Evolutionary conservation across 257 asterid genomes (phyloP).

Genomic region (Perilla frutescens): DNA sequence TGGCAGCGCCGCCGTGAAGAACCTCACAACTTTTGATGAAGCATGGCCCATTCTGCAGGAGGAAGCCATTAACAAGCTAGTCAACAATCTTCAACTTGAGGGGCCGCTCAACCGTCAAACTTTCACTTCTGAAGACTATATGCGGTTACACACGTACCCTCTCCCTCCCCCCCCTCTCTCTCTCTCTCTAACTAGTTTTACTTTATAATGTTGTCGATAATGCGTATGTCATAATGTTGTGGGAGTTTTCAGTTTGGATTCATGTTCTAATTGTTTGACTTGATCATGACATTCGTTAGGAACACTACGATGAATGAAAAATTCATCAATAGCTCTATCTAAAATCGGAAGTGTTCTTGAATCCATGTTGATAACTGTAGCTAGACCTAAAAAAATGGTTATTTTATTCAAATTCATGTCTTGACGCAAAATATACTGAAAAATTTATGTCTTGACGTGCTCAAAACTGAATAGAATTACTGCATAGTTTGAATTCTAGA

Average conservation of each 20-base stretch:
- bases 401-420: no score
- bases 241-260: not conserved
- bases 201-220: not conserved
- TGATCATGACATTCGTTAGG: not conserved
- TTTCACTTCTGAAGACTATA: conserved; percentile 41
- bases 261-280: not conserved
- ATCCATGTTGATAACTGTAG: not conserved
- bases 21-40: conserved; percentile 38
- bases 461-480: no score
- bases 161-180: not conserved
- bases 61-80: conserved; percentile 41
- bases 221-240: not conserved
- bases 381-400: not conserved
- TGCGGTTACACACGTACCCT: conserved; percentile 48
- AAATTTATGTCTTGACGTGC: no score
- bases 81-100: conserved; percentile 33
- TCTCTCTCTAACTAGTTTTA: not conserved
- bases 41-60: conserved; percentile 51
- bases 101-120: conserved; percentile 11
- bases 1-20: conserved; percentile 1
- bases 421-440: not conserved
- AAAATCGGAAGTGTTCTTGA: not conserved
- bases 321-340: no score
- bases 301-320: no score
- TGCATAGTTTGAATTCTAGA: no score